These are phyloP conservation scores for Epichloe typhina DNA, from an alignment of 2,329 filamentous ascomycete genomes.

Conservation along the genomic window DNA sequence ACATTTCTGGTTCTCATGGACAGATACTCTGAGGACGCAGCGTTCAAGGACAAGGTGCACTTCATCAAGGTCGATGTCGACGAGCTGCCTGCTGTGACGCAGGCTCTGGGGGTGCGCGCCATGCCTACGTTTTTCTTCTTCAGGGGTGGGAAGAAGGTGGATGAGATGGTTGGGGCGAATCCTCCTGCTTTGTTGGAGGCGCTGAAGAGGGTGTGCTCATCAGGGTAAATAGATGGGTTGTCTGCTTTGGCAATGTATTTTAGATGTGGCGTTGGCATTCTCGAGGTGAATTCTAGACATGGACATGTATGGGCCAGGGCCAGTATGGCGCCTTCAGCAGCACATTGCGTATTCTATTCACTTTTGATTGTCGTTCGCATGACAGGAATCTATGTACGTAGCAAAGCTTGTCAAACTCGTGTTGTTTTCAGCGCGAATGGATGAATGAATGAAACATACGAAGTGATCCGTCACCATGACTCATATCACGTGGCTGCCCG, in stretches of 20 bases:
- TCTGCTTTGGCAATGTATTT: not conserved
- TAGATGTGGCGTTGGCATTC: not conserved
- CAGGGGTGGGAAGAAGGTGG: slow-evolving; percentile 60
- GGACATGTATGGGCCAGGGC: no score
- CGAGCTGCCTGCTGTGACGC: slow-evolving; percentile 57
- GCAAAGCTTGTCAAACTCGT: no score
- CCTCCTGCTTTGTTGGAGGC: slow-evolving; percentile 41
- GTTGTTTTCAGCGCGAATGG: no score
- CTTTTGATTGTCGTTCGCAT: no score
- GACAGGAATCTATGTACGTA: no score
- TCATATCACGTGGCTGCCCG: not conserved
- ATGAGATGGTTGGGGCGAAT: slow-evolving; percentile 69
- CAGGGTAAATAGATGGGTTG: no score
- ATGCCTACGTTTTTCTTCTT: slow-evolving; percentile 88
- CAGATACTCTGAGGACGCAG: slow-evolving; percentile 23
- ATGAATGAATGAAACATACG: no score
- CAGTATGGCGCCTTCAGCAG: no score
- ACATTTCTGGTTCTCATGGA: not conserved
- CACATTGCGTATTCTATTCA: no score
- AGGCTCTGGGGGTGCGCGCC: slow-evolving; percentile 67
- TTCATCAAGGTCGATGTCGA: slow-evolving; percentile 92
- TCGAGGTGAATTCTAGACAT: not conserved
- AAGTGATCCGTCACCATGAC: no score
- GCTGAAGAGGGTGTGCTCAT: slow-evolving; percentile 5
- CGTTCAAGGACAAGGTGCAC: slow-evolving; percentile 44